A percentile compares a stretch with the other conserved stretches of the same genome.
These are phyloP conservation scores for Pseudoscleropodium purum DNA, from an alignment of 225 moss, liverwort and hornwort genomes.

Conservation along the genomic window DNA sequence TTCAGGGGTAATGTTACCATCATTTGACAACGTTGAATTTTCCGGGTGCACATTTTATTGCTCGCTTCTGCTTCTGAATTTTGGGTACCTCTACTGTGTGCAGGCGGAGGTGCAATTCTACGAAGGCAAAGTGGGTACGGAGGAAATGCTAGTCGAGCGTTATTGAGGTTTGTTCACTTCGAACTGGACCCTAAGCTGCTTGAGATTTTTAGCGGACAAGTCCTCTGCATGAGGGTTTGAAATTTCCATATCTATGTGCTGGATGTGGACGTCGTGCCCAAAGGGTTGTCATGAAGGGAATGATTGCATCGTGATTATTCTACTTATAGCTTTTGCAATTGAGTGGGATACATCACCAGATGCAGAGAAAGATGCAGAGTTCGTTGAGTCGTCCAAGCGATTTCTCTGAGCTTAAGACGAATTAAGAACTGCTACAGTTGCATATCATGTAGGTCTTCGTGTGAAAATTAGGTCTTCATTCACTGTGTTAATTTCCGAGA, in stretches of 20 bases:
- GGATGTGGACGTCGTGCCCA: not conserved
- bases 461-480: not conserved
- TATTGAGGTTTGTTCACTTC: conserved; percentile 20
- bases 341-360: not conserved
- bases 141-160: conserved; percentile 51
- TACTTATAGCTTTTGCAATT: not conserved
- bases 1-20: not conserved
- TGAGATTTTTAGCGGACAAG: not conserved
- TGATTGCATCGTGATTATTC: not conserved
- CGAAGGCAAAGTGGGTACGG: conserved; percentile 19
- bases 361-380: conserved; percentile 3
- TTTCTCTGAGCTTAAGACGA: conserved; percentile 16
- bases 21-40: not conserved
- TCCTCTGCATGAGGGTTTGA: not conserved
- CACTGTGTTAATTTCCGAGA: not conserved
- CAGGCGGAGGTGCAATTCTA: conserved; percentile 58
- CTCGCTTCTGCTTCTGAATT: not conserved
- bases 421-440: not conserved
- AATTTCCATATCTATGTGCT: not conserved
- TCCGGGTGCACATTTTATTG: not conserved
- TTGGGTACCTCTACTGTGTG: not conserved
- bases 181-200: not conserved
- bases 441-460: not conserved
- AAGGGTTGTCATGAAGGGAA: not conserved
- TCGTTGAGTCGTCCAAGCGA: conserved; percentile 11